Percentiles rank a stretch among this genome's conserved stretches.
Conservation (phyloP, 2,329 filamentous ascomycete species). For the Aspergillus ibericus region DNA sequence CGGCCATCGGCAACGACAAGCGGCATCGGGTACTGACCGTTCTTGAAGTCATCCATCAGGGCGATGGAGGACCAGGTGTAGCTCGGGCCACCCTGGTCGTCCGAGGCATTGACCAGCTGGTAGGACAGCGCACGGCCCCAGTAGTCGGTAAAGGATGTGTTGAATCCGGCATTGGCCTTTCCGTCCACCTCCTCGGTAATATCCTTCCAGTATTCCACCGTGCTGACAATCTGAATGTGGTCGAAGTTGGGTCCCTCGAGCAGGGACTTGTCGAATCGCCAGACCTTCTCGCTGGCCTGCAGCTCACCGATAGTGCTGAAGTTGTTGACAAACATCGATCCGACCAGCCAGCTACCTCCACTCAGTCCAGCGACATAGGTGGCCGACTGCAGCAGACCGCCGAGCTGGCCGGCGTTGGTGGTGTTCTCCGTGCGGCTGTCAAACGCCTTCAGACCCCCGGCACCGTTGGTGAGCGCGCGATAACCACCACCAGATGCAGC, state of each 20-base stretch:
- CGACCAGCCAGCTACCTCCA: constrained; percentile 80
- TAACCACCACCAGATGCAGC: constrained; percentile 84
- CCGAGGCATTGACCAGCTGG: constrained; percentile 73
- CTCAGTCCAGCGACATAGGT: constrained; percentile 82
- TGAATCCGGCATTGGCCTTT: constrained; percentile 65
- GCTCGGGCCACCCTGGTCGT: constrained; percentile 64
- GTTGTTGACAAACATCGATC: constrained; percentile 76
- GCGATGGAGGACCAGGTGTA: constrained; percentile 84
- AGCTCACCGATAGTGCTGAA: constrained; percentile 63
- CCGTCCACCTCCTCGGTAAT: constrained; percentile 58
- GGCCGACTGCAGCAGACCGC: constrained; percentile 75
- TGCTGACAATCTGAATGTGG: constrained; percentile 46
- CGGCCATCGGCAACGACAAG: constrained; percentile 71
- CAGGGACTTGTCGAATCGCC: constrained; percentile 64
- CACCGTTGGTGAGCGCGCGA: constrained; percentile 80
- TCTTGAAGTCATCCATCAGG: constrained; percentile 60
- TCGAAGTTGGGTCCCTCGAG: constrained; percentile 55
- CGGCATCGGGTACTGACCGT: constrained; percentile 68
- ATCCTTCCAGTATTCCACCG: constrained; percentile 62
- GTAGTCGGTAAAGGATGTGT: constrained; percentile 77
- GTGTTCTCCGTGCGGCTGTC: constrained; percentile 69
- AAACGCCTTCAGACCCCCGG: constrained; percentile 75
- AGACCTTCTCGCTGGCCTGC: constrained; percentile 44
- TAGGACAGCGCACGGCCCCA: constrained; percentile 84
- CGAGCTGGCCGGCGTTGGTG: constrained; percentile 66